These are phyloP conservation scores for Endogone sp. DNA, from an alignment of 192 early-diverging fungal genomes.

Conservation along the genomic window DNA sequence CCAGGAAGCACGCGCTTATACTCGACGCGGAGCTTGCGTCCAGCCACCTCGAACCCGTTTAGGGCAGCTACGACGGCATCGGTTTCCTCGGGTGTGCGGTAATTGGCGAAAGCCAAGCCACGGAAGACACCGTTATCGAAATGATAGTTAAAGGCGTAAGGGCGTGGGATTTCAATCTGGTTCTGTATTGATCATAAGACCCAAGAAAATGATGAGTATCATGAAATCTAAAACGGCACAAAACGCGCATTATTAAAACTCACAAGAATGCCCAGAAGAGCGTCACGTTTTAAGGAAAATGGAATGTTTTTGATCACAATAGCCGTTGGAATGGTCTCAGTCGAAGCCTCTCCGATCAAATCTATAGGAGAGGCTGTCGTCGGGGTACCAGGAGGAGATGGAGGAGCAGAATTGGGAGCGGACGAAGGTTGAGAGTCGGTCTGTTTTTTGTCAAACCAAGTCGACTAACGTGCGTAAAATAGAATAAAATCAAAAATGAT, in stretches of 20 bases:
- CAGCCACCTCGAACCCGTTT: slow-evolving; percentile 67
- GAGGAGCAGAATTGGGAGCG: slow-evolving; percentile 4
- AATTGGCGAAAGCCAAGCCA: slow-evolving; percentile 80
- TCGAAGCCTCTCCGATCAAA: neutral
- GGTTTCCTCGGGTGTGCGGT: slow-evolving; percentile 71
- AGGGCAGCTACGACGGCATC: slow-evolving; percentile 62
- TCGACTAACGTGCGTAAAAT: neutral
- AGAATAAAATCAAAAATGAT: neutral
- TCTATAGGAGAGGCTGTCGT: neutral
- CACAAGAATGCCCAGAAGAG: slow-evolving; percentile 64
- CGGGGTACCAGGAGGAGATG: slow-evolving; percentile 14
- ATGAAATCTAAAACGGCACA: neutral
- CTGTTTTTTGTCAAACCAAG: slow-evolving; percentile 6
- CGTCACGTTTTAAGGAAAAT: slow-evolving; percentile 75
- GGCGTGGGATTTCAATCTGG: slow-evolving; percentile 63
- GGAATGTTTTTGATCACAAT: slow-evolving; percentile 85
- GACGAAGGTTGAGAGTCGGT: neutral
- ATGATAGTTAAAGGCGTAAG: slow-evolving; percentile 83
- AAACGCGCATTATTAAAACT: slow-evolving; percentile 4
- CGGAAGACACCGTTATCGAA: slow-evolving; percentile 78
- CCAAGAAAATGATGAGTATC: slow-evolving; percentile 2
- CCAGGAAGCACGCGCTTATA: slow-evolving; percentile 71
- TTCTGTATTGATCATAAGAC: slow-evolving; percentile 15
- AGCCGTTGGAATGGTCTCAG: slow-evolving; percentile 58
- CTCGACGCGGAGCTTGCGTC: slow-evolving; percentile 74